These are phyloP conservation scores for Xylaria sp. DNA, from an alignment of 2,329 filamentous ascomycete genomes.

Conservation along the genomic window DNA sequence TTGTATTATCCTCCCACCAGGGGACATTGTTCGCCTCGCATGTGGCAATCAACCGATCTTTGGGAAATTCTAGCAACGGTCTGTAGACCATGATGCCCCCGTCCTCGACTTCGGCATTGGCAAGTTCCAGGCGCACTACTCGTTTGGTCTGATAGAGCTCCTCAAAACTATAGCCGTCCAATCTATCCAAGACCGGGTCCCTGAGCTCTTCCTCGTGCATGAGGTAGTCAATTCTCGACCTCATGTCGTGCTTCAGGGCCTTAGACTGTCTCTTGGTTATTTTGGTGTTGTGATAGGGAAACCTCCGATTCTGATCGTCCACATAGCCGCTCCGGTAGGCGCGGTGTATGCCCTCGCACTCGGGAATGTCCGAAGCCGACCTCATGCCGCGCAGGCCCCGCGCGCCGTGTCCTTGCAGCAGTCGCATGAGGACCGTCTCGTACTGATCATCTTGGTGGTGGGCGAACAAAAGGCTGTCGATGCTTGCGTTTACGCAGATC, in stretches of 20 bases:
- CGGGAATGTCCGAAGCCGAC: slow-evolving; percentile 75
- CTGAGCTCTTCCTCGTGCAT: slow-evolving; percentile 39
- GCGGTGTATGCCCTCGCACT: slow-evolving; percentile 80
- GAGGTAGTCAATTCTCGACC: slow-evolving; percentile 35
- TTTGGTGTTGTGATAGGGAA: slow-evolving; percentile 54
- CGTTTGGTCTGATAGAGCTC: slow-evolving; percentile 36
- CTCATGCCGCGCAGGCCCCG: slow-evolving; percentile 79
- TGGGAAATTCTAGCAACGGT: slow-evolving; percentile 75
- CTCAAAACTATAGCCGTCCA: slow-evolving; percentile 41
- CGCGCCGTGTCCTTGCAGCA: slow-evolving; percentile 73
- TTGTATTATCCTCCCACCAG: slow-evolving; percentile 90
- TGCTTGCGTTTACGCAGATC: slow-evolving; percentile 62
- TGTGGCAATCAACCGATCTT: slow-evolving; percentile 77
- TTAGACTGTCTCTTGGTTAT: slow-evolving; percentile 41
- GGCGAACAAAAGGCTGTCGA: slow-evolving; percentile 75
- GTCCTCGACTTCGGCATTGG: slow-evolving; percentile 60
- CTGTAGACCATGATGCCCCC: slow-evolving; percentile 75
- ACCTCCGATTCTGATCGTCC: slow-evolving; percentile 55
- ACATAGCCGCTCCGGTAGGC: slow-evolving; percentile 72
- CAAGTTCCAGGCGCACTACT: slow-evolving; percentile 27
- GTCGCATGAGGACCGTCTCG: slow-evolving; percentile 86
- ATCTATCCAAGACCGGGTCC: slow-evolving; percentile 17
- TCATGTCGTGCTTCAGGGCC: slow-evolving; percentile 44
- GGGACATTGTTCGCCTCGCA: slow-evolving; percentile 73
- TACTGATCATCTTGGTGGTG: slow-evolving; percentile 93